Conservation (phyloP, 805 yeast genomes). For the Tetrapisispora nanseiensis region DNA sequence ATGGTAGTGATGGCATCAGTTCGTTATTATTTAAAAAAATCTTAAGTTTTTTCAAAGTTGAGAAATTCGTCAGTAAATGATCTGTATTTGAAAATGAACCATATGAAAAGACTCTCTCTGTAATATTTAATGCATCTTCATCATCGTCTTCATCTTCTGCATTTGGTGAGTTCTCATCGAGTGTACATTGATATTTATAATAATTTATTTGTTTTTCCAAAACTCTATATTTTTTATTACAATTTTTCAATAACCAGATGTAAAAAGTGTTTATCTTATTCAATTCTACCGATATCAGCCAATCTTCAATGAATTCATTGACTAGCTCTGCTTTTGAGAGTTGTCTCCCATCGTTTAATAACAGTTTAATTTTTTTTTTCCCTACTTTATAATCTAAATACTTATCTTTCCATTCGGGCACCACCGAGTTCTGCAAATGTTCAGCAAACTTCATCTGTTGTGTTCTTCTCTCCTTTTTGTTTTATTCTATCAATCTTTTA, state of each 20-base stretch:
- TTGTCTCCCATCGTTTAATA: constrained; percentile 1
- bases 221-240: constrained; percentile 15
- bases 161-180: background rate
- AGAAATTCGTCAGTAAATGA: background rate
- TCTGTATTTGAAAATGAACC: constrained; percentile 1
- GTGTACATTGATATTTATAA: constrained; percentile 7
- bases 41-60: background rate
- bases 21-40: constrained; percentile 1
- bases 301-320: constrained; percentile 24
- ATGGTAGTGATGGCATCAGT: constrained; percentile 3
- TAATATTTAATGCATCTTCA: background rate
- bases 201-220: constrained; percentile 20
- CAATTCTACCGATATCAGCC: constrained; percentile 25
- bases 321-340: constrained; percentile 1
- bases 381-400: constrained; percentile 62
- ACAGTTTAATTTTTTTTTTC: constrained; percentile 28
- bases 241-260: constrained; percentile 22
- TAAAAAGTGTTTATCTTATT: constrained; percentile 28
- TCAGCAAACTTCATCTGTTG: constrained; percentile 59
- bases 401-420: constrained; percentile 82
- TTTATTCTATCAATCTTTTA: too few relatives aligned
- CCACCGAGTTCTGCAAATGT: constrained; percentile 48
- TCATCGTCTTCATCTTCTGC: background rate
- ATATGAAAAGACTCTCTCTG: background rate
- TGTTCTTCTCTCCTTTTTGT: too few relatives aligned